These are phyloP conservation scores for Diplosphaera chodatii DNA, from an alignment of 139 green algal genomes.

Conservation along the genomic window DNA sequence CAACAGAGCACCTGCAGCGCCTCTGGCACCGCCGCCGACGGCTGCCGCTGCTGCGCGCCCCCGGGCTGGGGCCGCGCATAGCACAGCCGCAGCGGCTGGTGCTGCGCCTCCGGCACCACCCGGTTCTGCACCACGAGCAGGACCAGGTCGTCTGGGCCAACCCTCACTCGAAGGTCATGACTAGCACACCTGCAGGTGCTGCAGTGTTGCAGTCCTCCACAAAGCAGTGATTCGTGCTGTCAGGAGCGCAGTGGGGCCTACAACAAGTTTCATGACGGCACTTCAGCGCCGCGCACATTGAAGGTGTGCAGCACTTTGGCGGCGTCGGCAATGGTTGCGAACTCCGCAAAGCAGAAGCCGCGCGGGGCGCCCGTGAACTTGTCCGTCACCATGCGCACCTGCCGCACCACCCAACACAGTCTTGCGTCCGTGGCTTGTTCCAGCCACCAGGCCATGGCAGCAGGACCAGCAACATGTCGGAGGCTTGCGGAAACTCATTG, in stretches of 20 bases:
- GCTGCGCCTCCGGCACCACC: conserved; percentile 13
- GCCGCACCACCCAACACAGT: background rate
- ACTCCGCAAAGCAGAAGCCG: conserved; percentile 57
- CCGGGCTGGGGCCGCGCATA: conserved; percentile 23
- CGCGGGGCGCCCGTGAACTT: conserved; percentile 50
- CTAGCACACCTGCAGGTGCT: too few relatives aligned
- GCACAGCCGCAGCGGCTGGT: conserved; percentile 20
- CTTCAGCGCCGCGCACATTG: conserved; percentile 9
- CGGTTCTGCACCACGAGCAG: too few relatives aligned
- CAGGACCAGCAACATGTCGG: too few relatives aligned
- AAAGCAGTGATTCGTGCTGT: too few relatives aligned
- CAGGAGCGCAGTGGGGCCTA: too few relatives aligned
- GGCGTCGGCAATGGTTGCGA: conserved; percentile 35
- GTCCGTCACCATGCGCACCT: conserved; percentile 65
- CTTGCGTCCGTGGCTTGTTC: too few relatives aligned
- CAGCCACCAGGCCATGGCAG: too few relatives aligned
- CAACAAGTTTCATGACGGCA: too few relatives aligned
- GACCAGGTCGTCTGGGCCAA: too few relatives aligned
- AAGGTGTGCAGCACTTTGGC: conserved; percentile 21
- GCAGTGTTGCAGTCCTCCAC: too few relatives aligned
- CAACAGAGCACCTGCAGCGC: conserved; percentile 9
- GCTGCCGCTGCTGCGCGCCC: background rate
- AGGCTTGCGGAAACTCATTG: too few relatives aligned
- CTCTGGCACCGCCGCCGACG: background rate
- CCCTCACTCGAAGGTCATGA: too few relatives aligned